phyloP scores from a whole-genome alignment of 2,329 filamentous ascomycete genomes.

The Stagonosporopsis rhizophila region DNA sequence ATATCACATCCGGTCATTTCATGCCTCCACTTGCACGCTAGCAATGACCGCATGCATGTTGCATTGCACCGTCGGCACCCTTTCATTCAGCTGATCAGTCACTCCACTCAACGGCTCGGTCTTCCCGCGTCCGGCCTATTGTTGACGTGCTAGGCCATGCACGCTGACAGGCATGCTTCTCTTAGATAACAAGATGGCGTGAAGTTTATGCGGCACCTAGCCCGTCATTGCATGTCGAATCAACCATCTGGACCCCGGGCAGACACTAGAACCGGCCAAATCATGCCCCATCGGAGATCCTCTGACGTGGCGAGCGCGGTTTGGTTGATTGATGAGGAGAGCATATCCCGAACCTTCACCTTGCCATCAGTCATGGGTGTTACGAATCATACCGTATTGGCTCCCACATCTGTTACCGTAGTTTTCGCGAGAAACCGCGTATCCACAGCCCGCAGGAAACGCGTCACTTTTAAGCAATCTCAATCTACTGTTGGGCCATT shows the following conservation, averaged over 20 bases:
- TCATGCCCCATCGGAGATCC: constrained; percentile 58
- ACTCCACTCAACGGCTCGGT: constrained; percentile 49
- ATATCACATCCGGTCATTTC: constrained; percentile 48
- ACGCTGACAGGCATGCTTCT: constrained; percentile 52
- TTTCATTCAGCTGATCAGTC: constrained; percentile 50
- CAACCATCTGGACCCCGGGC: constrained; percentile 52
- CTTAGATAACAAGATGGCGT: constrained; percentile 52
- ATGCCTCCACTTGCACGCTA: constrained; percentile 45
- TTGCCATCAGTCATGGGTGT: constrained; percentile 49
- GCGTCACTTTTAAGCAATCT: constrained; percentile 45
- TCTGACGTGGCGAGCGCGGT: constrained; percentile 60
- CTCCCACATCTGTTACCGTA: constrained; percentile 35
- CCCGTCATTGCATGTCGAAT: constrained; percentile 54
- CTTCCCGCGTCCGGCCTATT: constrained; percentile 50
- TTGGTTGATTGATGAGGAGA: constrained; percentile 51
- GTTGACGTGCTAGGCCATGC: constrained; percentile 51
- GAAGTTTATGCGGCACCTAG: constrained; percentile 54
- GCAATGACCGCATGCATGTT: constrained; percentile 47
- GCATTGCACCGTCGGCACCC: constrained; percentile 45
- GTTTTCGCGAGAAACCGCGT: constrained; percentile 39
- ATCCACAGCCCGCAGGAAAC: constrained; percentile 36
- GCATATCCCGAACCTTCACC: constrained; percentile 49
- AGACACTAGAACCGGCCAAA: constrained; percentile 57
- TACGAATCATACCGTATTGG: constrained; percentile 41
- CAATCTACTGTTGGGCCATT: constrained; percentile 38